phyloP scores from a whole-genome alignment of 2,329 filamentous ascomycete genomes.

The Coleophoma eucalyptorum region DNA sequence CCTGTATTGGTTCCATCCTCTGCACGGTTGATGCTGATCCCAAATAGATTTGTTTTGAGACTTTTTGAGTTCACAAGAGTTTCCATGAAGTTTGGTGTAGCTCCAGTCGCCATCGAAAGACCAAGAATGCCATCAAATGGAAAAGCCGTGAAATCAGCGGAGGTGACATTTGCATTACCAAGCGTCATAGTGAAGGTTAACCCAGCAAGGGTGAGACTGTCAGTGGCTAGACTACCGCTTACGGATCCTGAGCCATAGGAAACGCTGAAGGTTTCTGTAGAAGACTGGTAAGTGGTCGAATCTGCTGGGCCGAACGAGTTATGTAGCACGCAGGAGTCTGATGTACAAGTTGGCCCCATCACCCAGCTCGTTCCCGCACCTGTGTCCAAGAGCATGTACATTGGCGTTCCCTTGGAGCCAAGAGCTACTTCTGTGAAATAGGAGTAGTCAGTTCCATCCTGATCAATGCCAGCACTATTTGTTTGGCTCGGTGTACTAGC shows the following conservation, averaged over 20 bases:
- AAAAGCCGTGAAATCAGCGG: slow-evolving; percentile 70
- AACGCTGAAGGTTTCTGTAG: slow-evolving; percentile 56
- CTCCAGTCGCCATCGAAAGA: slow-evolving; percentile 53
- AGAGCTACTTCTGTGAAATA: slow-evolving; percentile 58
- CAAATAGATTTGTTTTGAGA: slow-evolving; percentile 64
- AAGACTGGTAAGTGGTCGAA: slow-evolving; percentile 59
- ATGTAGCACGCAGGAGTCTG: slow-evolving; percentile 64
- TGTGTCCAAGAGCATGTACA: slow-evolving; percentile 64
- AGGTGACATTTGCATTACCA: slow-evolving; percentile 68
- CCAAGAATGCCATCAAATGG: slow-evolving; percentile 88
- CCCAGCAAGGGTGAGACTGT: slow-evolving; percentile 64
- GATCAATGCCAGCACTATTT: slow-evolving; percentile 52
- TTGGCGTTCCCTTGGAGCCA: slow-evolving; percentile 47
- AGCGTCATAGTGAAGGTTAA: slow-evolving; percentile 63
- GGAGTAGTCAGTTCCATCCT: slow-evolving; percentile 63
- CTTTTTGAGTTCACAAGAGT: slow-evolving; percentile 51
- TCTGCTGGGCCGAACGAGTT: slow-evolving; percentile 63
- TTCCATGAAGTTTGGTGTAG: slow-evolving; percentile 65
- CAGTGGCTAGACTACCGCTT: slow-evolving; percentile 59
- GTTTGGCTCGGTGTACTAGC: slow-evolving; percentile 35
- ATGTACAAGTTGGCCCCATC: slow-evolving; percentile 67
- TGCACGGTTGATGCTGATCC: slow-evolving; percentile 65
- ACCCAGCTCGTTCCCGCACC: slow-evolving; percentile 78
- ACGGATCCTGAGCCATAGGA: slow-evolving; percentile 77
- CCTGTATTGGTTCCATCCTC: slow-evolving; percentile 66